Percentiles rank a stretch among this genome's conserved stretches.
Evolutionary conservation across 306 rosid genomes (phyloP).

Genomic region (Malus sylvestris): DNA sequence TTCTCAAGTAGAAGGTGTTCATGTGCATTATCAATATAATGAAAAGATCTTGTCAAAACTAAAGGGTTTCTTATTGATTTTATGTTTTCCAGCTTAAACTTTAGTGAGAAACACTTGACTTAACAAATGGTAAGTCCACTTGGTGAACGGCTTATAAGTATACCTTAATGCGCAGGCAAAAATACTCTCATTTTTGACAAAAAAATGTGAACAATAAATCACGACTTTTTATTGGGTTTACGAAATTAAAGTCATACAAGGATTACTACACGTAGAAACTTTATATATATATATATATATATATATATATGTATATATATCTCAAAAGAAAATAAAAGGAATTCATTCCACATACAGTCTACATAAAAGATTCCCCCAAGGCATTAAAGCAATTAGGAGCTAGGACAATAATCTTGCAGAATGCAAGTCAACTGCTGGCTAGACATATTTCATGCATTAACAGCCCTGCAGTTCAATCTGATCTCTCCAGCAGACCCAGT

Average conservation of each 20-base stretch:
- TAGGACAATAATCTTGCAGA: not conserved
- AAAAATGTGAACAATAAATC: not conserved
- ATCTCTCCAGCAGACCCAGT: constrained; percentile 71
- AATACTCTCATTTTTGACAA: not conserved
- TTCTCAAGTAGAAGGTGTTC: too few relatives aligned
- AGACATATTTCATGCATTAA: constrained; percentile 4
- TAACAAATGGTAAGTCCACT: not conserved
- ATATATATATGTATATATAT: too few relatives aligned
- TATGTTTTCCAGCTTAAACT: not conserved
- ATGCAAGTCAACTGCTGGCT: not conserved
- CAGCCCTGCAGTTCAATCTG: constrained; percentile 60
- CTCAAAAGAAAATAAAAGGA: not conserved
- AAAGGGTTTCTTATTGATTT: not conserved
- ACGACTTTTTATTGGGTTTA: too few relatives aligned
- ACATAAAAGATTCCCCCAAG: not conserved
- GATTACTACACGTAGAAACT: too few relatives aligned
- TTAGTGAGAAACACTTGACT: not conserved
- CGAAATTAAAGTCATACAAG: too few relatives aligned
- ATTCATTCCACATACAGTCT: not conserved
- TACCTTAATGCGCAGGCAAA: not conserved
- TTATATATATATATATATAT: too few relatives aligned
- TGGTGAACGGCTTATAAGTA: not conserved
- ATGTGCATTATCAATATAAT: too few relatives aligned
- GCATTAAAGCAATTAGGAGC: not conserved
- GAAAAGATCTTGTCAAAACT: too few relatives aligned